Base-by-base conservation (phyloP, 2,329 filamentous ascomycete species). In the Hawksworthiomyces lignivorus region DNA sequence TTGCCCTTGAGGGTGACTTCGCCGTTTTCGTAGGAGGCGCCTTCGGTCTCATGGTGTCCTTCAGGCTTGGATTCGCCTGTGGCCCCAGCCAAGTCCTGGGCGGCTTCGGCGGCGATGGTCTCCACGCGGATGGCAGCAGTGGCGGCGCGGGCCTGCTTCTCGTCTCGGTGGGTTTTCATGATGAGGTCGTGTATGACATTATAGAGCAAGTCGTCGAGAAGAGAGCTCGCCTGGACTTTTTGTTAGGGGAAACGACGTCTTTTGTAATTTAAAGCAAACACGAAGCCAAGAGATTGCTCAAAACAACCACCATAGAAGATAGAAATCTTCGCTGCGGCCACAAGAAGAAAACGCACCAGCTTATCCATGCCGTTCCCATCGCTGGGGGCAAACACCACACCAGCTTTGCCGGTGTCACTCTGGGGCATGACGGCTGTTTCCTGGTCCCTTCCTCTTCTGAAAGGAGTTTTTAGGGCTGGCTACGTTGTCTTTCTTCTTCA, bases 181-280 rank as follows among this genome's bases (percentile, higher is more conserved):
- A 87, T 69, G 39, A 87, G 70, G 58, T 86, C 82, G 60, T 84
- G 81, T 51, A 89, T 73, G 55, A 89, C 75, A 60, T 86, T 88
- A 66, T 84, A 80, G 48, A 90, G 67, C 43, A 82, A 64, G 56
- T 89, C 84, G 55, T 88, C 82, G 55, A 90, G 72, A 46, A 90
- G 75, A 18, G 73, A 65, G 56, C 79, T 72, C 49, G 78, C 69
- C 78, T 39, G 18, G n/a, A n/a, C 17, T 10, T 11, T 4, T 5
- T 33, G 39, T 32, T 27, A 32, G 30, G n/a, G 21, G 7, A 30
- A n/a, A 38, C 17, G 17, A 11, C 17, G 14, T 30, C 14, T 4
- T n/a, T 22, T n/a, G 28, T 17, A 27, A 36, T 3, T 14, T 19
- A 37, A 32, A 33, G 32, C 19, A 15, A 12, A 11, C 10, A 29